A percentile compares a stretch with the other conserved stretches of the same genome.
Evolutionary conservation across 306 rosid species (phyloP).

Genomic region (Casuarina cunninghamiana): DNA sequence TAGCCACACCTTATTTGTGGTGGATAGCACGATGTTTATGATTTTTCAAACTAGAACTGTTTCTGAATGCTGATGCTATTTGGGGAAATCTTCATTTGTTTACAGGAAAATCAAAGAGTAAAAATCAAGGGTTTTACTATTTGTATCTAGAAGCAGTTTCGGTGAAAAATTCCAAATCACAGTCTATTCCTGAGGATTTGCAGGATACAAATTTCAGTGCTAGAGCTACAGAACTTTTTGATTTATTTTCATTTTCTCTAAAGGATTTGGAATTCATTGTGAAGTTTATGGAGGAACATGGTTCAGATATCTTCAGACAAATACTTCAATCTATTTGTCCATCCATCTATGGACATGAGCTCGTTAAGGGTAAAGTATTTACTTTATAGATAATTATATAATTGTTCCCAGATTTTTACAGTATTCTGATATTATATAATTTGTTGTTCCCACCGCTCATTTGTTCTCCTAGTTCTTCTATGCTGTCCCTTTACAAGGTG

Average conservation of each 20-base stretch:
- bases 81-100: slow-evolving; percentile 21
- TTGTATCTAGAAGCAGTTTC: slow-evolving; percentile 90
- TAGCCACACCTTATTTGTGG: neutral
- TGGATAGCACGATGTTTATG: no score
- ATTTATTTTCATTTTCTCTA: slow-evolving; percentile 74
- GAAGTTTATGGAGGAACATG: slow-evolving; percentile 67
- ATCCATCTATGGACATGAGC: slow-evolving; percentile 95
- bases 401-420: slow-evolving; percentile 11
- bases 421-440: slow-evolving; percentile 7
- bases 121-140: slow-evolving; percentile 89
- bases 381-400: slow-evolving; percentile 12
- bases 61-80: slow-evolving; percentile 20
- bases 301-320: slow-evolving; percentile 84
- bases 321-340: slow-evolving; percentile 92
- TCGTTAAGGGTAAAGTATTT: slow-evolving; percentile 74
- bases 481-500: slow-evolving; percentile 7
- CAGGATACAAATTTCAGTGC: slow-evolving; percentile 62
- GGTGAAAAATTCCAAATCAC: slow-evolving; percentile 77
- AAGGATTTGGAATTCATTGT: slow-evolving; percentile 89
- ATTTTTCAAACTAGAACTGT: no score
- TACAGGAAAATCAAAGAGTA: slow-evolving; percentile 83
- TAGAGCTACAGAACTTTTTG: slow-evolving; percentile 64
- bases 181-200: slow-evolving; percentile 51
- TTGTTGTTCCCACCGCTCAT: slow-evolving; percentile 1
- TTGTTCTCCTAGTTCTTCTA: no score